These are phyloP conservation scores for Pueraria montana DNA, from an alignment of 306 rosid genomes.

Conservation along the genomic window DNA sequence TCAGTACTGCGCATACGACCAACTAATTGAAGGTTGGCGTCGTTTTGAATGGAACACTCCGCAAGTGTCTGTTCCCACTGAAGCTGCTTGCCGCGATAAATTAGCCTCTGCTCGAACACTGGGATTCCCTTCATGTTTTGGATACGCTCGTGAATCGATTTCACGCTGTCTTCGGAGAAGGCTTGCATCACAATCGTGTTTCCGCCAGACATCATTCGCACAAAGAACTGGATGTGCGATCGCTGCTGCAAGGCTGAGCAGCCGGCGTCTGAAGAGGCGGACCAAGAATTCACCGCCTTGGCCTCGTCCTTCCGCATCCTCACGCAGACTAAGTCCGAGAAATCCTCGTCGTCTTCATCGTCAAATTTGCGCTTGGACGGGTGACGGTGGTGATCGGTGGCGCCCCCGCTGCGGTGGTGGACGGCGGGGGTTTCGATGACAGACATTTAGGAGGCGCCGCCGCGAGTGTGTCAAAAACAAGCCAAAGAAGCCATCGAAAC, in stretches of 20 bases:
- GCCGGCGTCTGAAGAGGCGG: neutral
- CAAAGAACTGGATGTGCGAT: conserved; percentile 70
- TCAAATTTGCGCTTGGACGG: conserved; percentile 79
- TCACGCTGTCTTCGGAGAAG: conserved; percentile 63
- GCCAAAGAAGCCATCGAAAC: neutral
- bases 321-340: conserved; percentile 63
- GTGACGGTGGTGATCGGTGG: conserved; percentile 53
- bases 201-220: conserved; percentile 66
- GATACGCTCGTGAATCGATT: conserved; percentile 73
- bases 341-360: conserved; percentile 58
- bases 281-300: conserved; percentile 55
- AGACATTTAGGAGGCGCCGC: conserved; percentile 77
- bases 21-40: conserved; percentile 68
- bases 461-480: neutral
- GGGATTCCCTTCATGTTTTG: conserved; percentile 71
- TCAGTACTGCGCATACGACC: conserved; percentile 88
- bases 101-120: conserved; percentile 74
- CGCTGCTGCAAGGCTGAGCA: neutral
- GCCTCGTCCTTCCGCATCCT: conserved; percentile 77
- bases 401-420: conserved; percentile 55
- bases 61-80: conserved; percentile 79
- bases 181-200: conserved; percentile 74
- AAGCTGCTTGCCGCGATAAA: conserved; percentile 84
- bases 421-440: conserved; percentile 60
- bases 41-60: conserved; percentile 76